Conservation (phyloP, 2,329 filamentous ascomycete genomes). For the Xylariaceae sp. region DNA sequence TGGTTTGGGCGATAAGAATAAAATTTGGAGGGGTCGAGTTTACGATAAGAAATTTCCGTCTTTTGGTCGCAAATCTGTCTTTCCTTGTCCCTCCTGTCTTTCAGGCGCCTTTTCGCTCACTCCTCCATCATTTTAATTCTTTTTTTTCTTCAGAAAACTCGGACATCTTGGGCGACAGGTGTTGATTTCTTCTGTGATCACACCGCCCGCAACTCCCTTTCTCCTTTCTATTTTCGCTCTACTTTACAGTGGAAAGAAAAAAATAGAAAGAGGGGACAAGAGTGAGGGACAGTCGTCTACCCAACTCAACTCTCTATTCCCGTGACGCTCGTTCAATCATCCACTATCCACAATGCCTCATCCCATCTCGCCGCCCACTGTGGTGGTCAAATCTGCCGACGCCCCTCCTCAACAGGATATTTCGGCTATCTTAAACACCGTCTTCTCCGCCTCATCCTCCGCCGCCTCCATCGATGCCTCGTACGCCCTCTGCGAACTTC, state of each 20-base stretch:
- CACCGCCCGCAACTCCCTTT: no score
- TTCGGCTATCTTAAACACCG: conserved; percentile 57
- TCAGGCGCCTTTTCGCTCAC: conserved; percentile 5
- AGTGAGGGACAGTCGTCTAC: no score
- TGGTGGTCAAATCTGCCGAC: conserved; percentile 41
- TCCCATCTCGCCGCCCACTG: conserved; percentile 45
- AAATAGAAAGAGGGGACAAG: no score
- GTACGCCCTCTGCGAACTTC: conserved; percentile 57
- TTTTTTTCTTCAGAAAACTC: conserved; percentile 7
- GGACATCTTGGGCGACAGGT: conserved; percentile 15
- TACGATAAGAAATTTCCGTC: conserved; percentile 17
- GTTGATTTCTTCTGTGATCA: conserved; percentile 6
- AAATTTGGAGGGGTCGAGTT: conserved; percentile 18
- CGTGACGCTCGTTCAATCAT: conserved; percentile 3
- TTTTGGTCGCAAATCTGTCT: conserved; percentile 4
- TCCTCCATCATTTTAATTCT: conserved; percentile 5
- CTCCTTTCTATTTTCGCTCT: no score
- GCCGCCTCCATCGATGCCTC: conserved; percentile 63
- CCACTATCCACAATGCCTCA: conserved; percentile 40
- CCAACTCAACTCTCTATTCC: background rate
- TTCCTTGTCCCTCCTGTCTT: conserved; percentile 6
- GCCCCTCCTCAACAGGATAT: conserved; percentile 60
- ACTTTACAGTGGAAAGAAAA: no score
- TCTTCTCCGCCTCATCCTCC: conserved; percentile 67
- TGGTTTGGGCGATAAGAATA: conserved; percentile 16